Conservation (phyloP, 192 early-diverging fungal species). For the Chytriomyces sp. region DNA sequence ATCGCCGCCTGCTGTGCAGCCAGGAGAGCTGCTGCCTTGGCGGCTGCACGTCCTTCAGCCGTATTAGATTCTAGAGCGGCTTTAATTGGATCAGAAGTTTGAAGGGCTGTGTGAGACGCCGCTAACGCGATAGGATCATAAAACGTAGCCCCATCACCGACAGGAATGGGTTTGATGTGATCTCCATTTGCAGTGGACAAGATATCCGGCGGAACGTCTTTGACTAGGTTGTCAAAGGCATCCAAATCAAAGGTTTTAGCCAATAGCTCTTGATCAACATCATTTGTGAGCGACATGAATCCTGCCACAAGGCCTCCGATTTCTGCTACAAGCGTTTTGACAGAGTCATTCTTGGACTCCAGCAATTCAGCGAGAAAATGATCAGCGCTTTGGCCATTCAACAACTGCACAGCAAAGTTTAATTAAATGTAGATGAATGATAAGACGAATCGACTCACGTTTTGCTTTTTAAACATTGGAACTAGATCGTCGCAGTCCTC, state of each 20-base stretch:
- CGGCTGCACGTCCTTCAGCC: constrained; percentile 21
- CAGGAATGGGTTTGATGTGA: constrained; percentile 15
- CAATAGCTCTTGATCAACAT: constrained; percentile 47
- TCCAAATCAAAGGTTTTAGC: constrained; percentile 48
- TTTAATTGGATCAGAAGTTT: constrained; percentile 19
- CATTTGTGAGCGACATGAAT: constrained; percentile 53
- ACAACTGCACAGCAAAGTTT: constrained; percentile 25
- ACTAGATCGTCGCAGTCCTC: constrained; percentile 64
- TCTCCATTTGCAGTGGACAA: constrained; percentile 15
- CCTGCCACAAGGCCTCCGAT: constrained; percentile 51
- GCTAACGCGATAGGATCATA: constrained; percentile 9
- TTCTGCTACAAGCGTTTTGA: constrained; percentile 54
- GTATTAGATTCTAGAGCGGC: constrained; percentile 33
- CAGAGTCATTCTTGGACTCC: constrained; percentile 36
- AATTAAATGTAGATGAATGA: background rate
- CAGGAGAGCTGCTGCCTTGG: constrained; percentile 24
- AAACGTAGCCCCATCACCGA: constrained; percentile 8
- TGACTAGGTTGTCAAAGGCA: constrained; percentile 47
- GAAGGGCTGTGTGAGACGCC: background rate
- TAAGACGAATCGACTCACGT: constrained; percentile 23
- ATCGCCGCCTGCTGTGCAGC: constrained; percentile 30
- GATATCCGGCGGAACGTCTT: constrained; percentile 43
- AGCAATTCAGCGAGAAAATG: constrained; percentile 50
- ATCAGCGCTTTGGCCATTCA: constrained; percentile 39
- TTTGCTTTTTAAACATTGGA: constrained; percentile 54